phyloP scores from a whole-genome alignment of 176 grass and related monocot species.

The Aegilops tauschii region DNA sequence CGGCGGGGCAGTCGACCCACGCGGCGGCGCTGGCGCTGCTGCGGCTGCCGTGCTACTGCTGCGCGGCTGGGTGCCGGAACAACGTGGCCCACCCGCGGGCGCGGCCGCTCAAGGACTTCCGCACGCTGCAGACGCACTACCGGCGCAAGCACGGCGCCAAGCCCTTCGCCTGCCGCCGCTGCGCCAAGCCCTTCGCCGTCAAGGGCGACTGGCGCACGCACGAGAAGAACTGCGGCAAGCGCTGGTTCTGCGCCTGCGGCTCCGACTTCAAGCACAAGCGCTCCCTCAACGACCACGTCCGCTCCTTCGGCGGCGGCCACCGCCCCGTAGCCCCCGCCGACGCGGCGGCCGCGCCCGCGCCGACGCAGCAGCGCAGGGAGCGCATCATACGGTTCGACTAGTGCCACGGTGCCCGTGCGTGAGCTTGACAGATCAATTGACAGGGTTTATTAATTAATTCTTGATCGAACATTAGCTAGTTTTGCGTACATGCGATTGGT shows the following conservation, averaged over 20 bases:
- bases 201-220: conserved; percentile 98
- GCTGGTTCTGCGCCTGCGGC: conserved; percentile 81
- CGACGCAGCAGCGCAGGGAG: not conserved
- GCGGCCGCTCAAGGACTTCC: conserved; percentile 90
- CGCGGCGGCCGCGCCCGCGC: not conserved
- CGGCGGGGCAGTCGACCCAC: conserved; percentile 13
- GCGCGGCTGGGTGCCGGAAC: conserved; percentile 81
- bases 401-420: conserved; percentile 3
- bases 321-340: conserved; percentile 16
- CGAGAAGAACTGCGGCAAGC: conserved; percentile 97
- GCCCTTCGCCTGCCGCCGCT: conserved; percentile 77
- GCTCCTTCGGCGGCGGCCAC: conserved; percentile 73
- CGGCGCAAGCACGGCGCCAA: conserved; percentile 88
- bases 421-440: not conserved
- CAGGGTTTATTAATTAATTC: conserved; percentile 12
- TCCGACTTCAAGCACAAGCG: conserved; percentile 97
- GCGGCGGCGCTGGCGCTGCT: conserved; percentile 59
- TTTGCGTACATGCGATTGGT: not conserved
- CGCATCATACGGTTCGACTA: conserved; percentile 68
- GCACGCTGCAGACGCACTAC: conserved; percentile 99
- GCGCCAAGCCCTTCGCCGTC: conserved; percentile 90
- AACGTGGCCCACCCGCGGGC: conserved; percentile 67
- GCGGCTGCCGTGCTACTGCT: conserved; percentile 95
- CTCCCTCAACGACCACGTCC: conserved; percentile 85
- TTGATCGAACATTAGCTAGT: conserved; percentile 17